Conservation (phyloP, 129 eudicot species). For the Escallonia herrerae region DNA sequence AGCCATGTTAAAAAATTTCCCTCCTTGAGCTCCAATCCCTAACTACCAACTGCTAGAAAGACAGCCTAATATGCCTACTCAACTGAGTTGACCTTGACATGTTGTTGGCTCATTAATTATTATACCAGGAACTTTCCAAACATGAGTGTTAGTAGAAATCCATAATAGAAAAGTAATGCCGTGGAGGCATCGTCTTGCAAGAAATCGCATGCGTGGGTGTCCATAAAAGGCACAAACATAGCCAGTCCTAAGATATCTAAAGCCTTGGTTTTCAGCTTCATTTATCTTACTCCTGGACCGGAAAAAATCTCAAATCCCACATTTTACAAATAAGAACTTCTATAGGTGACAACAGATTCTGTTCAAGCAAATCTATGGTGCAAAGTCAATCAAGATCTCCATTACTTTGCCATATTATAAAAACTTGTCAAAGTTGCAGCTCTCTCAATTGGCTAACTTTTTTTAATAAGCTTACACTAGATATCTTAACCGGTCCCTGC, state of each 20-base stretch:
- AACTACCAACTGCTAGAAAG: conserved; percentile 7
- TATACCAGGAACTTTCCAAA: conserved; percentile 2
- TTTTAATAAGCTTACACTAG: no score
- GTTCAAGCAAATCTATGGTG: not conserved
- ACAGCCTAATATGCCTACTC: conserved; percentile 14
- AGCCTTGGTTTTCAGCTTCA: not conserved
- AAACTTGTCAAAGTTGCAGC: no score
- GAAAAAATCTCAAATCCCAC: not conserved
- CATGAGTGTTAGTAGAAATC: not conserved
- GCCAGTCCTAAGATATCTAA: not conserved
- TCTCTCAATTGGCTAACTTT: no score
- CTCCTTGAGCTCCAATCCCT: conserved; percentile 11
- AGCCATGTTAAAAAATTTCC: conserved; percentile 13
- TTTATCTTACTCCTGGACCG: not conserved
- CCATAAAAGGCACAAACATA: conserved; percentile 12
- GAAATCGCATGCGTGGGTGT: conserved; percentile 25
- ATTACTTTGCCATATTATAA: not conserved
- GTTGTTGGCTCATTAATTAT: conserved; percentile 10
- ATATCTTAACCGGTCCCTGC: no score
- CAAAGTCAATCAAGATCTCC: not conserved
- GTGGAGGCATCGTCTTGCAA: not conserved
- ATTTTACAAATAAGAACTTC: not conserved
- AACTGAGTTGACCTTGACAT: conserved; percentile 33
- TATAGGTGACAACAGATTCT: not conserved
- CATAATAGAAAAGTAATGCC: not conserved